Percentiles rank a stretch among this genome's conserved stretches.
Conservation (phyloP, 495 filamentous ascomycete genomes). For the Trichoderma virens region DNA sequence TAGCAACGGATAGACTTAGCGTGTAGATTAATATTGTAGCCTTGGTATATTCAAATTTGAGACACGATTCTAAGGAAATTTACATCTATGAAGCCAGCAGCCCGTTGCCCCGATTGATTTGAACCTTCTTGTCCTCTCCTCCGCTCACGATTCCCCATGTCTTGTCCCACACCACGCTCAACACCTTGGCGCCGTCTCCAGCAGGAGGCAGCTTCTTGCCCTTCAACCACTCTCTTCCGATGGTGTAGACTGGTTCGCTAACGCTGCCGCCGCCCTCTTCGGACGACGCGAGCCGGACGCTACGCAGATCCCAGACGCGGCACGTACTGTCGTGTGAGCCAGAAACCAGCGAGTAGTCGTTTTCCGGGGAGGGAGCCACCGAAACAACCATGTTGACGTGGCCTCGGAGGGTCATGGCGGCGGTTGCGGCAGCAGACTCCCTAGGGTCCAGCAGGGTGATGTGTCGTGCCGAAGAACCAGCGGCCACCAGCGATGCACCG, state of each 20-base stretch:
- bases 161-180: conserved; percentile 80
- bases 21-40: neutral
- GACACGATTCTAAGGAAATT: too few species aligned
- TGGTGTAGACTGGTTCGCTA: conserved; percentile 71
- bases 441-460: conserved; percentile 88
- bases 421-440: conserved; percentile 58
- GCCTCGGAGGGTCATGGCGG: conserved; percentile 80
- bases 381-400: conserved; percentile 77
- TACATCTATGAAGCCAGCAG: neutral
- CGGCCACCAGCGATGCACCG: conserved; percentile 57
- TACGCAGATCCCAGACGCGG: conserved; percentile 85
- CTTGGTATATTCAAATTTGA: neutral
- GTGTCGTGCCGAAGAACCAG: conserved; percentile 77
- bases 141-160: conserved; percentile 81
- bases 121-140: conserved; percentile 86
- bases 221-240: conserved; percentile 59
- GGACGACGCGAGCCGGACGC: conserved; percentile 56
- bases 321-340: conserved; percentile 85
- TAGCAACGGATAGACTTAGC: too few species aligned
- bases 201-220: conserved; percentile 45
- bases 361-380: conserved; percentile 62
- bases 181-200: conserved; percentile 83
- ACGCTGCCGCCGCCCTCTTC: conserved; percentile 54
- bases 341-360: conserved; percentile 70
- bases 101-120: conserved; percentile 66